Evolutionary conservation across 2,329 filamentous ascomycete genomes (phyloP), one percentile per base, ranked within the genome.

Genomic region (Aureobasidium sp.): DNA sequence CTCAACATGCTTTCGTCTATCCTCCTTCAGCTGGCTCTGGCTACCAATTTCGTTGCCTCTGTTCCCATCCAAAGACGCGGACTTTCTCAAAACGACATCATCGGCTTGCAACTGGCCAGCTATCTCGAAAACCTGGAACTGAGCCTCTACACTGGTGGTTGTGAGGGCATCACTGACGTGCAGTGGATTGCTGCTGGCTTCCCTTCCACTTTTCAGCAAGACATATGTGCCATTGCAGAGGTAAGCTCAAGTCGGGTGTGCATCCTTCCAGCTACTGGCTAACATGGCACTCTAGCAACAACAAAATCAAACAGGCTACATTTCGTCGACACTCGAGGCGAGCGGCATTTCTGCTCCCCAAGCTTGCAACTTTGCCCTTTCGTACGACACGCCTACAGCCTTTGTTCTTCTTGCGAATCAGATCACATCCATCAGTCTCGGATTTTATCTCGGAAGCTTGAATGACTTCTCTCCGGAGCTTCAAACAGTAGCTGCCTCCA

Each of bases 51-150:
- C 30, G 11, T 13, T 13, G 32, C 45, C 11, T 60, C 57, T 9
- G 51, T 21, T 32, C 61, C 61, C 27, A 42, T 61, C 21, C 29
- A 55, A 25, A 55, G 51, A 48, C 25, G 61, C 13, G 48, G 57
- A 4, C 44, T 67, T 3, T 63, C 60, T 9, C 44, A 58, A 11
- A 63, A 62, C 36, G 66, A 64, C 55, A 62, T 59, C 7, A 55
- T 44, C 27, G 64, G 62, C 14, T 63, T 69, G 30, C 66, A 69
- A 54, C 21, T 71, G 37, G 70, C 70, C n/a, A 66, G 68, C 48
- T 72, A 71, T 61, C 66, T 72, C 14, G 69, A 72, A 53, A 67
- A 71, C 54, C 64, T 72, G 5, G 69, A 72, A 54, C 64, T 67
- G 1, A 62, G 58, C 21, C 65, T 70, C 27, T 71, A 70, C 62